Percentiles rank a stretch among this genome's conserved stretches.
Evolutionary conservation across 2,329 filamentous ascomycete species (phyloP).

Genomic region (Microthyrium microscopicum): DNA sequence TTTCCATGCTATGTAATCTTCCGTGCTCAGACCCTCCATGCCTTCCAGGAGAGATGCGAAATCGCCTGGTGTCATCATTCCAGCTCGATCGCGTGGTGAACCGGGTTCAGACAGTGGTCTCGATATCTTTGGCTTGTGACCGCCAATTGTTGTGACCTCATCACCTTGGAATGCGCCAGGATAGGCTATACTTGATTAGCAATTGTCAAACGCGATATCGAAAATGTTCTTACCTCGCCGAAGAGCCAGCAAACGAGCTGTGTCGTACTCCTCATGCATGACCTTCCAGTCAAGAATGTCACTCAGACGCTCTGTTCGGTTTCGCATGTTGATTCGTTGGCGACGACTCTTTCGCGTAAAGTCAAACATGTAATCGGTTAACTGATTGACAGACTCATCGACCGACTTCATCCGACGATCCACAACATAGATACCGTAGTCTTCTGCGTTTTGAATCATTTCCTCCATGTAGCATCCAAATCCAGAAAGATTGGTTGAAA

Average conservation of each 20-base stretch:
- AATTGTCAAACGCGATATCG: neutral
- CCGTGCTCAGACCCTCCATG: constrained; percentile 78
- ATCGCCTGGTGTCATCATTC: constrained; percentile 98
- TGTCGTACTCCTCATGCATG: constrained; percentile 99
- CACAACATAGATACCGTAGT: constrained; percentile 98
- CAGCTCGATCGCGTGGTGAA: constrained; percentile 73
- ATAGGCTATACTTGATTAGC: constrained; percentile 50
- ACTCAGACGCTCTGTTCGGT: constrained; percentile 85
- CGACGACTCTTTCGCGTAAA: constrained; percentile 86
- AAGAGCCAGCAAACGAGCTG: constrained; percentile 82
- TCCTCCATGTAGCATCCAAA: constrained; percentile 99
- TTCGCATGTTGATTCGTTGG: constrained; percentile 96
- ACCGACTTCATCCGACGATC: constrained; percentile 90
- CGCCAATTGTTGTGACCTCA: constrained; percentile 79
- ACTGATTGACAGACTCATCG: constrained; percentile 92
- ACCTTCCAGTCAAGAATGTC: constrained; percentile 97
- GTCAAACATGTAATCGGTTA: constrained; percentile 83
- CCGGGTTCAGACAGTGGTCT: constrained; percentile 87
- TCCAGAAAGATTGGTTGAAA: constrained; percentile 92
- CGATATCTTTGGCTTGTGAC: constrained; percentile 87
- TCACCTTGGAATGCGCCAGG: constrained; percentile 67
- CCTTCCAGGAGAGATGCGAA: constrained; percentile 94
- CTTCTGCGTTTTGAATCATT: constrained; percentile 89
- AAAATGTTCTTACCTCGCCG: constrained; percentile 42
- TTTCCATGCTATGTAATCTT: constrained; percentile 98